These are phyloP conservation scores for Heracleum sosnowskyi DNA, from an alignment of 129 eudicot genomes.

Conservation along the genomic window DNA sequence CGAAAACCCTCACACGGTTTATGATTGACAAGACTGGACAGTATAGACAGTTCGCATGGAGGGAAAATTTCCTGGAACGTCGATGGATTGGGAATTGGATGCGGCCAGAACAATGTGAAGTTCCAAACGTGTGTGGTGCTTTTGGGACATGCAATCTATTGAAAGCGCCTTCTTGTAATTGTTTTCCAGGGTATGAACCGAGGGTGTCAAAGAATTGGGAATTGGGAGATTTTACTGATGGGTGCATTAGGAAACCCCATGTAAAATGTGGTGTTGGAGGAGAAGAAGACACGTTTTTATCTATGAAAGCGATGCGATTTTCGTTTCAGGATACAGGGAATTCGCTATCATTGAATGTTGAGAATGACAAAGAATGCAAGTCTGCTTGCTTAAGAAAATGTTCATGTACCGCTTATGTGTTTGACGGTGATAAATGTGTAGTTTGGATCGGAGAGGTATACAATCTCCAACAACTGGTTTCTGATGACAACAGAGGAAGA, in stretches of 20 bases:
- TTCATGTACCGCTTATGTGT: slow-evolving; percentile 10
- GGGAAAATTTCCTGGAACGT: background rate
- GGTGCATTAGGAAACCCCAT: slow-evolving; percentile 19
- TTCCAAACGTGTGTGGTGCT: slow-evolving; percentile 16
- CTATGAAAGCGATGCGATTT: background rate
- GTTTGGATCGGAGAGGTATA: slow-evolving; percentile 11
- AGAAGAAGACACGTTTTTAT: slow-evolving; percentile 8
- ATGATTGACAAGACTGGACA: slow-evolving; percentile 14
- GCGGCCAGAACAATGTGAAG: slow-evolving; percentile 14
- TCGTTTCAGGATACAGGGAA: background rate
- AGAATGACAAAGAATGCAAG: slow-evolving; percentile 1
- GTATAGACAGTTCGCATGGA: slow-evolving; percentile 6
- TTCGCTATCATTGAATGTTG: background rate
- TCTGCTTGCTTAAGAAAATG: slow-evolving; percentile 10
- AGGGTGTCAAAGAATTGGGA: slow-evolving; percentile 17
- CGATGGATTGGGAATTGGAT: slow-evolving; percentile 11
- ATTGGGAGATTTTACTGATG: slow-evolving; percentile 20
- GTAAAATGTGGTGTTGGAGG: background rate
- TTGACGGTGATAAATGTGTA: slow-evolving; percentile 3
- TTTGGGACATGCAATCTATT: slow-evolving; percentile 12
- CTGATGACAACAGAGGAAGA: background rate
- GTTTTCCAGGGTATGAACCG: slow-evolving; percentile 25
- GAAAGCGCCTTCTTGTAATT: slow-evolving; percentile 17
- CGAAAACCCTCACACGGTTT: slow-evolving; percentile 13
- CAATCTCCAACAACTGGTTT: background rate